Evolutionary conservation across 2,329 filamentous ascomycete genomes (phyloP), one percentile per base, ranked within the genome.

Genomic region (Alternaria rosae): DNA sequence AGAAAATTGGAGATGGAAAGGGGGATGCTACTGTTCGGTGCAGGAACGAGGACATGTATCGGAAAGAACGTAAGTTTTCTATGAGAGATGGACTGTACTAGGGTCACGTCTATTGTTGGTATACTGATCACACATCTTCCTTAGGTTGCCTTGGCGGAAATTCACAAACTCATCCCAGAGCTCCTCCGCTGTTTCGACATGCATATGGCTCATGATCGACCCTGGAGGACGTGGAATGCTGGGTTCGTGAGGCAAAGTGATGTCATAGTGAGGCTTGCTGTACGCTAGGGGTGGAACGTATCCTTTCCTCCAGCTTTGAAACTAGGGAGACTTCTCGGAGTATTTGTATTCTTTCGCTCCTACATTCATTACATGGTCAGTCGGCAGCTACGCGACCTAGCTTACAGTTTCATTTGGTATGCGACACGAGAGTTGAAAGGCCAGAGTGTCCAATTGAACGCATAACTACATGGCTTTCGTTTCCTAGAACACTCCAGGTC

Each of bases 171-270:
- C 12, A 35, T 69, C 11, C 64, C 64, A 4, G 61, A 70, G 43
- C 28, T 70, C 17, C 59, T 71, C 10, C 51, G 67, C 7, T 35
- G 56, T 38, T 71, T 70, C 8, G 54, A 58, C 21, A 50, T 71
- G 23, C 44, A 48, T 21, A 62, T 68, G 61, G 65, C 60, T 3
- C 64, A 71, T 53, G 53, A 63, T n/a, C 9, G 52, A 15, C 61
- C 61, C 20, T 71, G 66, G 69, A 66, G 42, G 53, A 63, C 59
- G 41, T 54, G 54, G 7, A 70, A 70, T 58, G 48, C 56, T 12
- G 65, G 57, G 17, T 71, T 71, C 25, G 38, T 61, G 11, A 70
- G 63, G 30, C 69, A 71, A 43, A 59, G 25, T 2, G 57, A 59
- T 62, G 45, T 69, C n/a, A 54, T 69, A 17, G 59, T 65, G 1